These are phyloP conservation scores for Coemansia sp. DNA, from an alignment of 192 early-diverging fungal species.

Conservation along the genomic window DNA sequence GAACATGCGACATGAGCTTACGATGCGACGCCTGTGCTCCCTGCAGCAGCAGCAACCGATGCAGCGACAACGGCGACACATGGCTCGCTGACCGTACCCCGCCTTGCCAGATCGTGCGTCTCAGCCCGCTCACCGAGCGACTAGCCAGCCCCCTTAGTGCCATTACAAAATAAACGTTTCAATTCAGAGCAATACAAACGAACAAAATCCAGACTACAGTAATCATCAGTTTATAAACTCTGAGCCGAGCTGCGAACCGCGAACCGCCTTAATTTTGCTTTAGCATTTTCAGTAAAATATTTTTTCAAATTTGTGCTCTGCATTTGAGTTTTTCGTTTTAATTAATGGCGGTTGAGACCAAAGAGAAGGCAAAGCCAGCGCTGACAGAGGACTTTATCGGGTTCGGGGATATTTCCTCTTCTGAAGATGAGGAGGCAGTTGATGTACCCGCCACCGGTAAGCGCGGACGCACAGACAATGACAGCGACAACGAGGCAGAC, in stretches of 20 bases:
- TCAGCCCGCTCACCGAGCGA: background rate
- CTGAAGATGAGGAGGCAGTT: conserved; percentile 2
- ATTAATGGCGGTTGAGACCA: background rate
- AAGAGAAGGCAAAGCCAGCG: background rate
- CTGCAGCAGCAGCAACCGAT: conserved; percentile 11
- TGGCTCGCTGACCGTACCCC: conserved; percentile 33
- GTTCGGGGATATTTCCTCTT: conserved; percentile 17
- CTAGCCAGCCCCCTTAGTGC: background rate
- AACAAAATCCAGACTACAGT: too few relatives aligned
- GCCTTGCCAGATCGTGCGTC: background rate
- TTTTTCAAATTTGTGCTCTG: background rate
- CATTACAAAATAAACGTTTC: background rate
- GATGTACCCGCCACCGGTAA: background rate
- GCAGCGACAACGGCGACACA: conserved; percentile 21
- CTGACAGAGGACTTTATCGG: conserved; percentile 28
- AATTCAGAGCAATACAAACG: too few relatives aligned
- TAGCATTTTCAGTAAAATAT: background rate
- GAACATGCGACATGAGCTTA: conserved; percentile 53
- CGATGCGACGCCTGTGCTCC: background rate
- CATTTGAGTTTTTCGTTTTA: background rate
- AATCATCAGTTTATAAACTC: too few relatives aligned
- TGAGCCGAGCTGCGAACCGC: conserved; percentile 2
- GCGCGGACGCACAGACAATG: conserved; percentile 13
- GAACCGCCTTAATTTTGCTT: background rate
- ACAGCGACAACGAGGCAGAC: conserved; percentile 4